Percentiles rank a stretch among this genome's conserved stretches.
Conservation (phyloP, 1,284 basidiomycete genomes). For the Ceratobasidium sp. region DNA sequence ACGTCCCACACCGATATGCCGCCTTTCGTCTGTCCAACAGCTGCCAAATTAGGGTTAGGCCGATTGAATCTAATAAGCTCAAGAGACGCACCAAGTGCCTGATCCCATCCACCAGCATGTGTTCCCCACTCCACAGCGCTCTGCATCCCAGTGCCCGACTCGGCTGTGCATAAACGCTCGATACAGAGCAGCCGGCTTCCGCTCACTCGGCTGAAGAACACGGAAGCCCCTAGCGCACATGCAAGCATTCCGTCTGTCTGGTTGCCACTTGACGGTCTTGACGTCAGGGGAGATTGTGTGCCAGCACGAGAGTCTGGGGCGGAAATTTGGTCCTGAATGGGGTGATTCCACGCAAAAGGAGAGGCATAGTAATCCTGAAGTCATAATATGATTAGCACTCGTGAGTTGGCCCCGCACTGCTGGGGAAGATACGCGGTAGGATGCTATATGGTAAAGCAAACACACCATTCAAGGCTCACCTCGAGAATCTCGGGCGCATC, state of each 20-base stretch:
- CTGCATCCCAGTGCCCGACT: constrained; percentile 10
- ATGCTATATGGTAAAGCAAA: constrained; percentile 11
- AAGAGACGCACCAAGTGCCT: constrained; percentile 23
- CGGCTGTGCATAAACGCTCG: constrained; percentile 21
- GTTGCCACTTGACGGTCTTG: not conserved
- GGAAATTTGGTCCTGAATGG: not conserved
- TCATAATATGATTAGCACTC: not conserved
- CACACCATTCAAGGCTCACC: constrained; percentile 19
- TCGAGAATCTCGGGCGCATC: constrained; percentile 41
- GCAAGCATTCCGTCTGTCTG: constrained; percentile 26
- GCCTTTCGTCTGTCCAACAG: constrained; percentile 37
- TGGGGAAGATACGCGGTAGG: not conserved
- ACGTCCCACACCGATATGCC: constrained; percentile 25
- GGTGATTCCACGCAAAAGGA: constrained; percentile 40
- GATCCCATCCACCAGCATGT: constrained; percentile 25
- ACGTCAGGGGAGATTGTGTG: not conserved
- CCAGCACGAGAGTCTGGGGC: not conserved
- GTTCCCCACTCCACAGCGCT: constrained; percentile 41
- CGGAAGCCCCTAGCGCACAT: constrained; percentile 29
- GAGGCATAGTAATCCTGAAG: constrained; percentile 41
- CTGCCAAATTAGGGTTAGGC: constrained; percentile 1
- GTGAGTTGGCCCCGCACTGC: not conserved
- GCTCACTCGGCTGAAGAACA: constrained; percentile 41
- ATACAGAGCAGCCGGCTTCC: constrained; percentile 33
- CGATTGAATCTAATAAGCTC: not conserved